Evolutionary conservation across 371 early-diverging fungal species (phyloP).

Genomic region (Capniomyces stellatus): DNA sequence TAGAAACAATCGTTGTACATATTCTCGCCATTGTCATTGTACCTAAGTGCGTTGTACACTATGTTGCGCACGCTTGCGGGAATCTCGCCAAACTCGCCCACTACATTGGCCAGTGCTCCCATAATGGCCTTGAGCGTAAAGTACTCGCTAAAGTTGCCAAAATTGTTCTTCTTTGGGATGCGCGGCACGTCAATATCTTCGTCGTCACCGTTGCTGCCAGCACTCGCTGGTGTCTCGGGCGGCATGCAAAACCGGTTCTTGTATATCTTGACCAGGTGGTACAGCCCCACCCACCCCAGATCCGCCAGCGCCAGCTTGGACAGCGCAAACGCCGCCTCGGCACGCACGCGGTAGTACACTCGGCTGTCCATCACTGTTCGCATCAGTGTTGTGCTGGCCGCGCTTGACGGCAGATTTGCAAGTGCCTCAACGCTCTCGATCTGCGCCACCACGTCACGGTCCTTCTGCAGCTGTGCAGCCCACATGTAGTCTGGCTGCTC

Average conservation of each 20-base stretch:
- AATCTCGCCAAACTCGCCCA: slow-evolving; percentile 41
- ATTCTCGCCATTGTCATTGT: slow-evolving; percentile 85
- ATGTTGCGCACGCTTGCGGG: slow-evolving; percentile 46
- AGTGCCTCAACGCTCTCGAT: slow-evolving; percentile 68
- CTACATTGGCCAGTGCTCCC: slow-evolving; percentile 47
- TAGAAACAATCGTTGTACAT: slow-evolving; percentile 71
- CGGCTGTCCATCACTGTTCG: slow-evolving; percentile 64
- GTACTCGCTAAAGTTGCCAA: slow-evolving; percentile 65
- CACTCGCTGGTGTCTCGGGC: slow-evolving; percentile 8
- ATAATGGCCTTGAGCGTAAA: slow-evolving; percentile 71
- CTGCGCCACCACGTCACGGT: slow-evolving; percentile 92
- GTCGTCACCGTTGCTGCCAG: slow-evolving; percentile 10
- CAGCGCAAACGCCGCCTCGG: slow-evolving; percentile 79
- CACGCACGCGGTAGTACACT: slow-evolving; percentile 81
- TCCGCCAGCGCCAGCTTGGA: slow-evolving; percentile 35
- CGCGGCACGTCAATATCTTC: slow-evolving; percentile 29
- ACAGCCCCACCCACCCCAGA: slow-evolving; percentile 48
- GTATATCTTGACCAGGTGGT: slow-evolving; percentile 57
- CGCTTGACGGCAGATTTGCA: slow-evolving; percentile 38
- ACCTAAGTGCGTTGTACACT: slow-evolving; percentile 53
- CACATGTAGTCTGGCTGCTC: slow-evolving; percentile 94
- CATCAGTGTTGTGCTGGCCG: slow-evolving; percentile 52
- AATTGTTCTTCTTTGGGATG: slow-evolving; percentile 74
- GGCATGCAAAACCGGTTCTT: slow-evolving; percentile 49
- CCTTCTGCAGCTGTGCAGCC: slow-evolving; percentile 82